Evolutionary conservation across 2,329 filamentous ascomycete genomes (phyloP).

Genomic region (Daldinia eschscholtzii): DNA sequence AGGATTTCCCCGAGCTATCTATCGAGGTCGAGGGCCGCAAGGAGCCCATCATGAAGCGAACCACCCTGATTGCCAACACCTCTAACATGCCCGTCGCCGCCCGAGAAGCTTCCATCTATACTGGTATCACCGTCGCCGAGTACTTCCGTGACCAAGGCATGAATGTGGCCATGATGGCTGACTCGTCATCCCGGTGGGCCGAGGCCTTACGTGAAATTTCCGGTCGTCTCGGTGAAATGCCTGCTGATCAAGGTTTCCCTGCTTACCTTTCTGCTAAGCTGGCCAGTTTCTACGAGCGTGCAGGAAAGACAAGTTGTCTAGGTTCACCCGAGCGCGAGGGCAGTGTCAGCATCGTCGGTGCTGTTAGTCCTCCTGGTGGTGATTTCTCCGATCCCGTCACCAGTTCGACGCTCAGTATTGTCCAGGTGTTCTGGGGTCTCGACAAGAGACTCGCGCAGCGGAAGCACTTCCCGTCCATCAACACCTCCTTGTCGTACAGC

Average conservation of each 20-base stretch:
- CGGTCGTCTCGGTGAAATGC: constrained; percentile 99
- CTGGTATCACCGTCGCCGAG: constrained; percentile 92
- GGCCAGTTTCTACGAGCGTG: constrained; percentile 99
- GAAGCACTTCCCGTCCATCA: constrained; percentile 99
- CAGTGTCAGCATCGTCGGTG: constrained; percentile 97
- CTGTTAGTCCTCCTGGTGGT: constrained; percentile 96
- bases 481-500: constrained; percentile 93
- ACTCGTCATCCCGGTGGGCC: constrained; percentile 97
- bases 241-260: constrained; percentile 99
- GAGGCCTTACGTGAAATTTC: constrained; percentile 99
- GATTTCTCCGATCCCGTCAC: constrained; percentile 99
- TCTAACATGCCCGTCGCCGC: constrained; percentile 99
- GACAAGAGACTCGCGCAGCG: constrained; percentile 99
- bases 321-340: constrained; percentile 90
- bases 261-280: constrained; percentile 97
- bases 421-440: constrained; percentile 99
- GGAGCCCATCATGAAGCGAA: constrained; percentile 99
- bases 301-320: constrained; percentile 85
- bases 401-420: constrained; percentile 91
- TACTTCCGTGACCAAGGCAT: constrained; percentile 98
- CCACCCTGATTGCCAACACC: constrained; percentile 97
- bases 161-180: constrained; percentile 99
- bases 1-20: constrained; percentile 98
- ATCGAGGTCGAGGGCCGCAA: constrained; percentile 94
- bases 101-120: constrained; percentile 98